Base-by-base conservation (phyloP, 2,329 filamentous ascomycete species). In the Xylaria sp. region DNA sequence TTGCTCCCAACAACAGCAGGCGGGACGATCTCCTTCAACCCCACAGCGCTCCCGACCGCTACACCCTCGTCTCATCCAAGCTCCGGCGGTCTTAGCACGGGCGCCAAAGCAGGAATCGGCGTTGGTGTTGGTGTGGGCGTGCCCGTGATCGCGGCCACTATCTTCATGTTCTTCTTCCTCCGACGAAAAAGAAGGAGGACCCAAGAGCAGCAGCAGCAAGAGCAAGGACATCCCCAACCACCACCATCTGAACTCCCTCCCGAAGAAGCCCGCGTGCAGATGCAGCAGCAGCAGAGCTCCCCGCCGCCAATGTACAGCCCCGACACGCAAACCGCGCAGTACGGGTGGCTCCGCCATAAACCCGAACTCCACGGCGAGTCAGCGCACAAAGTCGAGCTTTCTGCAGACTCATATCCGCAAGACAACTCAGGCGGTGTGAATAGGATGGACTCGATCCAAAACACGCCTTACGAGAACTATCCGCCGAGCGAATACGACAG, bases 11-110 rank as follows among this genome's bases (percentile, higher is more conserved):
- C 72, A 20, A 73, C 73, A 10, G 65, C 71, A 2, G 71, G 72
- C n/a, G 73, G 75, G 3, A 76, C 71, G 3, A 76, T 76, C 48
- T 75, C 72, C 1, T 76, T 75, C 65, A 73, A 75, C 50, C 74
- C 73, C 2, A 76, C 73, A 18, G 71, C 73, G 4, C 65, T 73
- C 25, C 74, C 74, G 3, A 75, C 73, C 15, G 55, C 70, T 1
- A 58, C 62, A n/a, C 69, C 69, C 1, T 28, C 68, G 18, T 57
- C 62, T 2, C 10, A 55, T 18, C 54, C 62, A 7, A 51, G 46
- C 3, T 65, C 72, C 1, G 37, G 64, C 1, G 71, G 72, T 2
- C 70, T 75, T 10, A 71, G 70, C 1, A 57, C 65, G 0, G 70
- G 73, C 10, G 69, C 71, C 18, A 74, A 74, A 46, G 63, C 65